Evolutionary conservation across 371 early-diverging fungal species (phyloP), one percentile per base, ranked within the genome.

Genomic region (Parasitella parasitica): DNA sequence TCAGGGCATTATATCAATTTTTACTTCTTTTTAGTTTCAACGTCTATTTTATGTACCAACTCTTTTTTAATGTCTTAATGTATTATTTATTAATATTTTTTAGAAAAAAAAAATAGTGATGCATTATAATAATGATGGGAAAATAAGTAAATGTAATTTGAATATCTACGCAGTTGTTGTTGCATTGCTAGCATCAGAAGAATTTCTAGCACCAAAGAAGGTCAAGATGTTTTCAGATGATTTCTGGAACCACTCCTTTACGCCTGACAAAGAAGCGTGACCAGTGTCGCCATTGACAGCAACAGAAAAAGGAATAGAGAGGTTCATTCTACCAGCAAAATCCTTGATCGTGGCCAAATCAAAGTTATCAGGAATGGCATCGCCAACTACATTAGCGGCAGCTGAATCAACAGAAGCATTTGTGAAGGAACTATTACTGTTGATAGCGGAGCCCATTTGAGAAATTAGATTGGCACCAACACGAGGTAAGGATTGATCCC

Each of bases 401-500:
- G 18, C 20, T 20, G 36, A 15, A 26, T 48, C 48, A 12, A 6
- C 11, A 18, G 46, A 24, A 46, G 41, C 20, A 16, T 6, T 41
- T n/a, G n/a, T 20, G 9, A 20, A 8, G 1, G 41, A 16, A 41
- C 20, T 41, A 8, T 12, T 5, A 13, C 13, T 7, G 4, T 35
- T 35, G n/a, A 46, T 20, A 26, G 34, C 32, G 11, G 20, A 11
- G 4, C 46, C 46, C 24, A 46, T 32, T 12, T n/a, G 2, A 20
- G 28, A 39, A n/a, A 30, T 13, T 3, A 28, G 22, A 15, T 35
- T 16, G 8, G 36, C 35, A 13, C 57, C 57, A 1, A 61, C 38
- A 12, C 56, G 55, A 7, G 51, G 16, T 15, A 70, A n/a, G 1
- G 28, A 50, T 20, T 57, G 67, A 55, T 70, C 70, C 68, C 72